Percentiles rank a stretch among this genome's conserved stretches.
Evolutionary conservation across 495 filamentous ascomycete genomes (phyloP).

Genomic region (Rostrohypoxylon terebratum): DNA sequence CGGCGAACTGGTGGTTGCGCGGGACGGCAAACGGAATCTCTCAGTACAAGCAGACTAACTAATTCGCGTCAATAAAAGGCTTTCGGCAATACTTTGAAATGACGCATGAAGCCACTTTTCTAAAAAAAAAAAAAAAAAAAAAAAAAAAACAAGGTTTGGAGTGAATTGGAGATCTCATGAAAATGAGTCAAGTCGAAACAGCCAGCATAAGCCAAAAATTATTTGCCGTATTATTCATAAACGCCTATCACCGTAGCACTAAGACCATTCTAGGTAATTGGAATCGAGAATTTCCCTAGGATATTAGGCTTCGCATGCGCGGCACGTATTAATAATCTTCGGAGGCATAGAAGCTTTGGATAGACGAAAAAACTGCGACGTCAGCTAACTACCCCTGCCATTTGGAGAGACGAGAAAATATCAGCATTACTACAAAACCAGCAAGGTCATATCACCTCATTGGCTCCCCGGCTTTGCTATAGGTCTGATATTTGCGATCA

Average conservation of each 20-base stretch:
- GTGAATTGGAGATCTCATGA: background rate
- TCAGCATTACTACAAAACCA: conserved; percentile 18
- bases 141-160: background rate
- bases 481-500: conserved; percentile 10
- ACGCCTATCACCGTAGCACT: conserved; percentile 17
- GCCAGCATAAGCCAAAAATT: background rate
- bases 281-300: conserved; percentile 3
- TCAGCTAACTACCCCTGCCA: conserved; percentile 19
- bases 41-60: background rate
- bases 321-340: conserved; percentile 8
- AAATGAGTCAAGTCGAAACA: background rate
- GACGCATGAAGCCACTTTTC: background rate
- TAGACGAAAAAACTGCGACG: conserved; percentile 7
- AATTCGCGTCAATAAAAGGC: background rate
- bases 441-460: conserved; percentile 12
- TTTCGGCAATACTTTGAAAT: background rate
- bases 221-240: background rate
- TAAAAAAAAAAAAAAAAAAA: no score
- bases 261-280: background rate
- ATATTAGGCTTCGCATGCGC: background rate
- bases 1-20: background rate
- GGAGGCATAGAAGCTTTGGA: conserved; percentile 7
- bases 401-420: conserved; percentile 2
- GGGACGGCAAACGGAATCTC: background rate
- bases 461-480: conserved; percentile 4